Base-by-base conservation (phyloP, 192 early-diverging fungal species). In the Coemansia sp. region DNA sequence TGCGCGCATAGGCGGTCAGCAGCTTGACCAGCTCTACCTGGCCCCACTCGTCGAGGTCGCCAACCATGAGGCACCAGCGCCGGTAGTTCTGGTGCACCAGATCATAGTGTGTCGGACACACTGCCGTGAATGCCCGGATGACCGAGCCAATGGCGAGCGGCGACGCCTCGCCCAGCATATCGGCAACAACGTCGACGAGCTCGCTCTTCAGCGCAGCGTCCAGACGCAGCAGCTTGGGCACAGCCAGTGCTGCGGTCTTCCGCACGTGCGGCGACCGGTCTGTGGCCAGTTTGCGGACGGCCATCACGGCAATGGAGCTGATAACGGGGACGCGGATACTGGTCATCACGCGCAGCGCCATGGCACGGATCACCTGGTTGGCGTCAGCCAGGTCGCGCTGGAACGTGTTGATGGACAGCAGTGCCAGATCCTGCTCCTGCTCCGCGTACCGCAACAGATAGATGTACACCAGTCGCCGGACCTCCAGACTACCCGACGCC, bases 351-450 rank as follows among this genome's bases (percentile, higher is more conserved):
- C 95, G 84, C 57, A 99, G 75, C 0, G 97, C 93, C 91, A 97
- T 95, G 3, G 92, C 94, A 28, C 97, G 83, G 50, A 99, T 96
- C 36, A 94, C 84, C 44, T 91, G 93, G 79, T 95, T 97, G 62
- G 84, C 82, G 62, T 99, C 97, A 5, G 89, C 84, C 25, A 98
- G 74, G 69, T 99, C 97, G 62, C 92, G 92, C 81, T 99, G 97
- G 65, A 99, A 97, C 0, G 96, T 98, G 67, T 99, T 99, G 70
- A 99, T 89, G 8, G 94, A 93, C 10, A 99, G 70, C 17, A 99
- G 74, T 30, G 94, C 92, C 52, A 99, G 82, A 74, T 99, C 97
- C 41, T 91, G 97, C 66, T 99, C 94, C 75, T 94, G 87, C 67
- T 97, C 94, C 8, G 94, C 94, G 69, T 98, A 99, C 45, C 92